Percentiles rank a stretch among this genome's conserved stretches.
Conservation (phyloP, 2,329 filamentous ascomycete species). For the Penicillium sp. region DNA sequence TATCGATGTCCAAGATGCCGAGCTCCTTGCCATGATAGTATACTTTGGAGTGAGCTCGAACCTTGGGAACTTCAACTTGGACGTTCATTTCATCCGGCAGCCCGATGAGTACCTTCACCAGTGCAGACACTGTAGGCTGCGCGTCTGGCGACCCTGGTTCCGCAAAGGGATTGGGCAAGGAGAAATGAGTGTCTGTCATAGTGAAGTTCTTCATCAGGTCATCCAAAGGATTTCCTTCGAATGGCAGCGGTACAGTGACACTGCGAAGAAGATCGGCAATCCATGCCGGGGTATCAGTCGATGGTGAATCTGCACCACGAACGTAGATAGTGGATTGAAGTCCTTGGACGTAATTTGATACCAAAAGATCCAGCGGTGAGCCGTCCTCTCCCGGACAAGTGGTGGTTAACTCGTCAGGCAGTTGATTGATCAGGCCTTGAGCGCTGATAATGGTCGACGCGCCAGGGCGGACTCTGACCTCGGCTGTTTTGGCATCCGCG, state of each 20-base stretch:
- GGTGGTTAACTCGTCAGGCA: slow-evolving; percentile 72
- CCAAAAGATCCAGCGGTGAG: slow-evolving; percentile 81
- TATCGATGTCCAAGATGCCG: slow-evolving; percentile 72
- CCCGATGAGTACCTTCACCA: slow-evolving; percentile 74
- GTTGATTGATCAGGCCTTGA: slow-evolving; percentile 68
- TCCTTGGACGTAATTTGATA: slow-evolving; percentile 80
- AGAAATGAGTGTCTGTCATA: slow-evolving; percentile 81
- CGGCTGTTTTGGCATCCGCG: slow-evolving; percentile 70
- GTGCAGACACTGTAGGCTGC: slow-evolving; percentile 78
- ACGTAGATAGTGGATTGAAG: slow-evolving; percentile 78
- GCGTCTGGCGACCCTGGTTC: slow-evolving; percentile 72
- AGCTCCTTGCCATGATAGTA: slow-evolving; percentile 77
- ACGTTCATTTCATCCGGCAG: slow-evolving; percentile 88
- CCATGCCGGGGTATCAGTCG: slow-evolving; percentile 75
- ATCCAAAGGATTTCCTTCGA: slow-evolving; percentile 79
- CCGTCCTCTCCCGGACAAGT: slow-evolving; percentile 74
- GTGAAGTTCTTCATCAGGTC: slow-evolving; percentile 86
- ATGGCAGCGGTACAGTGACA: slow-evolving; percentile 79
- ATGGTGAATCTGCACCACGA: slow-evolving; percentile 70
- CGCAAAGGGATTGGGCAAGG: slow-evolving; percentile 76
- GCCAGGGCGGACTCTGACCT: slow-evolving; percentile 68
- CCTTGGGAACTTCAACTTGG: slow-evolving; percentile 71
- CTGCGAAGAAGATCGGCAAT: slow-evolving; percentile 76
- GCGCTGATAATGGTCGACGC: slow-evolving; percentile 69
- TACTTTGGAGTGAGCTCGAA: slow-evolving; percentile 78